Percentiles rank a stretch among this genome's conserved stretches.
phyloP scores from a whole-genome alignment of 495 filamentous ascomycete genomes.

The Articulospora tetracladia region DNA sequence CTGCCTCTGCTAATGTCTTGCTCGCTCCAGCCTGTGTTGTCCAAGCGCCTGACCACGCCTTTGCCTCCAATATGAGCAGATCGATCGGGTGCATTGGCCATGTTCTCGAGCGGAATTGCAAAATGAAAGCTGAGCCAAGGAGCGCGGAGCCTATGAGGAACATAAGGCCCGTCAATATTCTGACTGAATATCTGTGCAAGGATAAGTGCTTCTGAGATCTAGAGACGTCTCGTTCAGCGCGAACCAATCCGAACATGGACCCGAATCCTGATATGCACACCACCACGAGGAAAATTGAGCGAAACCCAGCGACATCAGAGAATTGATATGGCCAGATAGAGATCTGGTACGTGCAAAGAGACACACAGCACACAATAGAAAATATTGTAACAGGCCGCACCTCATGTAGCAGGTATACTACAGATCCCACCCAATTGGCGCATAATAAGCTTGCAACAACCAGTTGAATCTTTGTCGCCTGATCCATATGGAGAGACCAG shows the following conservation, averaged over 20 bases:
- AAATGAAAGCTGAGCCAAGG: background rate
- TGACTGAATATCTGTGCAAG: background rate
- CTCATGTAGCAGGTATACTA: slow-evolving; percentile 5
- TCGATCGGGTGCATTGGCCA: slow-evolving; percentile 42
- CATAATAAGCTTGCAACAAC: background rate
- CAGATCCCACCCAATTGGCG: slow-evolving; percentile 2
- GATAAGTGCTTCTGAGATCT: background rate
- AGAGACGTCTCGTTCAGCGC: background rate
- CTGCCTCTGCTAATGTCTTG: slow-evolving; percentile 49
- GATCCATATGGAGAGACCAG: background rate
- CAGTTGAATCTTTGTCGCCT: background rate
- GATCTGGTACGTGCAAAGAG: background rate
- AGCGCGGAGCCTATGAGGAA: background rate
- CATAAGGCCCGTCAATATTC: background rate
- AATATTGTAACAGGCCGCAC: slow-evolving; percentile 5
- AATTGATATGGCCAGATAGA: background rate
- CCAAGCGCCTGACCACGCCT: slow-evolving; percentile 42
- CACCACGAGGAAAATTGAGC: background rate
- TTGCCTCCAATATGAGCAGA: slow-evolving; percentile 46
- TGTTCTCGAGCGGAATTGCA: background rate
- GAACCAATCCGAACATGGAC: background rate
- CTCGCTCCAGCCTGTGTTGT: slow-evolving; percentile 41
- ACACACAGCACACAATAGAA: background rate
- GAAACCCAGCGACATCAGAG: background rate
- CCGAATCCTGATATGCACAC: background rate